Conservation (phyloP, 2,329 filamentous ascomycete genomes). For the Aspergillus sergii region DNA sequence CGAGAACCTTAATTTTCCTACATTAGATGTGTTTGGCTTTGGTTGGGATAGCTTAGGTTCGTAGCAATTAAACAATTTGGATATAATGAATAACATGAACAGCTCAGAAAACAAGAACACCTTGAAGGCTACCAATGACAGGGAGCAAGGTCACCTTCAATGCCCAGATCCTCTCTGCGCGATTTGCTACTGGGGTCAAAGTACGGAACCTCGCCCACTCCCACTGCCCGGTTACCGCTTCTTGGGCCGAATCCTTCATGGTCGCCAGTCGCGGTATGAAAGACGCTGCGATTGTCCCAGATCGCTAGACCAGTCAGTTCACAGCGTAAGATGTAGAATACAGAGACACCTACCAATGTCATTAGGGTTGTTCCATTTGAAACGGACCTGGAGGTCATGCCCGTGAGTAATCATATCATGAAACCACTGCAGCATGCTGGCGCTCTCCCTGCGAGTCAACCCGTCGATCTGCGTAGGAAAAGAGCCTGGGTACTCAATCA, state of each 20-base stretch:
- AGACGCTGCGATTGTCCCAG: constrained; percentile 23
- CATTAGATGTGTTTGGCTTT: background rate
- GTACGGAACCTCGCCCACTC: constrained; percentile 78
- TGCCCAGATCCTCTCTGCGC: background rate
- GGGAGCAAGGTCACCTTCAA: background rate
- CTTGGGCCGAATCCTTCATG: constrained; percentile 56
- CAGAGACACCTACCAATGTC: background rate
- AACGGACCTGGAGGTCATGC: constrained; percentile 55
- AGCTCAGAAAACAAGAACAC: background rate
- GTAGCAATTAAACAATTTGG: background rate
- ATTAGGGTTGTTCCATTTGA: constrained; percentile 19
- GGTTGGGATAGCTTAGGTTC: background rate
- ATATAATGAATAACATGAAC: background rate
- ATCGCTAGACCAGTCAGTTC: constrained; percentile 10
- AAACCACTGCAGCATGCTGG: constrained; percentile 48
- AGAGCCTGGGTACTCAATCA: background rate
- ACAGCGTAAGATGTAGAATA: background rate
- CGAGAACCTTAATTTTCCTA: background rate
- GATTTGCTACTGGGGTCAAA: constrained; percentile 16
- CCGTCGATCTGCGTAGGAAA: background rate
- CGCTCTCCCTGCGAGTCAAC: constrained; percentile 44
- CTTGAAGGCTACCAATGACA: background rate
- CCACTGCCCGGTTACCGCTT: constrained; percentile 93
- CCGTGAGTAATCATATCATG: constrained; percentile 48
- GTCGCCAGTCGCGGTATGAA: constrained; percentile 45